Evolutionary conservation across 1,284 basidiomycete genomes (phyloP).

Genomic region (Apiotrichum mycotoxinovorans): DNA sequence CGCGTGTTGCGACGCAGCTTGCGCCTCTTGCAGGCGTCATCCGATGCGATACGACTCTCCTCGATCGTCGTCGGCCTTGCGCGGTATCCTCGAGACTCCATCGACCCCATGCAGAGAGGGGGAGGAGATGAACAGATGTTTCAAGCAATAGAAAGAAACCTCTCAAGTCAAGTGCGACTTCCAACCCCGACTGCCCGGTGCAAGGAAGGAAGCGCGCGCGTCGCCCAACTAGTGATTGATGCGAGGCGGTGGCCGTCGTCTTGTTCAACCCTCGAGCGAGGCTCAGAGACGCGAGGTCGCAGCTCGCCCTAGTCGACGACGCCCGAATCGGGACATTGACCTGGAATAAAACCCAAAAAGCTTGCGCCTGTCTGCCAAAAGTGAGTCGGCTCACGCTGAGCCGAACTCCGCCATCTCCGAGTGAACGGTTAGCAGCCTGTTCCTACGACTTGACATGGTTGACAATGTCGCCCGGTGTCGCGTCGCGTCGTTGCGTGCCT

Average conservation of each 20-base stretch:
- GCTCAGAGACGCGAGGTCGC: too few relatives aligned
- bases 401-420: background rate
- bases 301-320: background rate
- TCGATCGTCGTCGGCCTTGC: background rate
- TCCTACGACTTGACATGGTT: background rate
- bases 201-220: background rate
- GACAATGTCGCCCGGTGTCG: background rate
- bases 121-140: too few relatives aligned
- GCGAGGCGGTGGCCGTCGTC: background rate
- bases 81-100: background rate
- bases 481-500: too few relatives aligned
- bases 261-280: too few relatives aligned
- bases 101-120: background rate
- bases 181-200: background rate
- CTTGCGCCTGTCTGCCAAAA: background rate
- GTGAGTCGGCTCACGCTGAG: background rate
- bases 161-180: background rate
- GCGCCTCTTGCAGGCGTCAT: constrained; percentile 3
- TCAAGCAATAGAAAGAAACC: background rate
- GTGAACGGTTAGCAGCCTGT: background rate
- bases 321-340: background rate
- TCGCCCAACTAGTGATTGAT: background rate
- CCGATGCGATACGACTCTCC: constrained; percentile 1
- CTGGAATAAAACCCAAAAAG: too few relatives aligned
- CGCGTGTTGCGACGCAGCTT: background rate